Evolutionary conservation across 139 green algal genomes (phyloP).

Genomic region (Haematococcus lacustris): DNA sequence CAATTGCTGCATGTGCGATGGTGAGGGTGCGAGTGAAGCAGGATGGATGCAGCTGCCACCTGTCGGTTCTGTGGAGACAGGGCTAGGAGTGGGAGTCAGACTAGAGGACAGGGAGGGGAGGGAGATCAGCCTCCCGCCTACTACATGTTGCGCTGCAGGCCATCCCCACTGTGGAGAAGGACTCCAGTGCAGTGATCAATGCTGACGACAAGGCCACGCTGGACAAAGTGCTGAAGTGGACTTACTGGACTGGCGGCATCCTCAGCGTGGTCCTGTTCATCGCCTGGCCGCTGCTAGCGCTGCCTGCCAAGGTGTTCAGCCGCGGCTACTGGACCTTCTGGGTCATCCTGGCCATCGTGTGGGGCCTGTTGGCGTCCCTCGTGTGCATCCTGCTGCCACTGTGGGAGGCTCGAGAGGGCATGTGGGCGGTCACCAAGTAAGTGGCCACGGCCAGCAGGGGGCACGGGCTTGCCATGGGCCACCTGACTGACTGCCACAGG

Average conservation of each 20-base stretch:
- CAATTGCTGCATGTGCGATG: too few relatives aligned
- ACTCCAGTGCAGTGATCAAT: conserved; percentile 10
- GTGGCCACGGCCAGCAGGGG: too few relatives aligned
- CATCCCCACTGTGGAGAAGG: conserved; percentile 12
- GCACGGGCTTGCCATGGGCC: too few relatives aligned
- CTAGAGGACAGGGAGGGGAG: too few relatives aligned
- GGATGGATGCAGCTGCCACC: too few relatives aligned
- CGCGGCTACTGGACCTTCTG: conserved; percentile 39
- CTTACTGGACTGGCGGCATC: conserved; percentile 30
- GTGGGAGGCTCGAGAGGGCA: conserved; percentile 39
- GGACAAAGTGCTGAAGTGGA: conserved; percentile 13
- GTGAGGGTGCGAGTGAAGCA: too few relatives aligned
- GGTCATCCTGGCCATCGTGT: conserved; percentile 57
- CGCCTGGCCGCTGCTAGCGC: conserved; percentile 53
- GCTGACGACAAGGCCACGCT: conserved; percentile 32
- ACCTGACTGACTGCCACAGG: too few relatives aligned
- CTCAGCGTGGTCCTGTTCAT: conserved; percentile 60
- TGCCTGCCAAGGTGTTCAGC: conserved; percentile 59
- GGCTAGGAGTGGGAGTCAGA: too few relatives aligned
- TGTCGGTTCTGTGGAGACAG: too few relatives aligned
- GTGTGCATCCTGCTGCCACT: conserved; percentile 60
- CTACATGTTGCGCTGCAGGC: conserved; percentile 30
- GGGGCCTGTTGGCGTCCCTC: conserved; percentile 49
- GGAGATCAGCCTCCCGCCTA: too few relatives aligned
- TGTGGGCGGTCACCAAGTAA: conserved; percentile 16